phyloP scores from a whole-genome alignment of 192 early-diverging fungal genomes.

The Coemansia sp. region DNA sequence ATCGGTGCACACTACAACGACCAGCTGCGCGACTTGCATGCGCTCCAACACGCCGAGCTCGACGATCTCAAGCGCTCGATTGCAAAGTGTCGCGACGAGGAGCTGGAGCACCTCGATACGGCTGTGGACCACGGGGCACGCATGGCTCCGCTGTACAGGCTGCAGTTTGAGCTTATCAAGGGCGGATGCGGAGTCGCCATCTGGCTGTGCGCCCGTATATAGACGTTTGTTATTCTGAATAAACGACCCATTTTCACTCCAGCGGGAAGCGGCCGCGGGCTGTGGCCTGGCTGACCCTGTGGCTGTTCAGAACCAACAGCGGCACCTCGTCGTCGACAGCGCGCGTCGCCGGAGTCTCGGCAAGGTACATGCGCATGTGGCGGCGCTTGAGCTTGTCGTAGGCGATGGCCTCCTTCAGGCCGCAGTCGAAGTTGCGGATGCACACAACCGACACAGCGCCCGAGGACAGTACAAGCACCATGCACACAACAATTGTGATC shows the following conservation, averaged over 20 bases:
- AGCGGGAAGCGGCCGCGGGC: conserved; percentile 33
- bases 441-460: conserved; percentile 32
- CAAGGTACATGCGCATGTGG: conserved; percentile 30
- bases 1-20: conserved; percentile 97
- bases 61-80: conserved; percentile 62
- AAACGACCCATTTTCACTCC: conserved; percentile 14
- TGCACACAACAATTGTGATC: conserved; percentile 43
- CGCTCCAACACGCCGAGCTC: conserved; percentile 67
- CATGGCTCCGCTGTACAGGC: conserved; percentile 77
- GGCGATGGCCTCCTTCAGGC: conserved; percentile 48
- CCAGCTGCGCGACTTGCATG: conserved; percentile 81
- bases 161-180: conserved; percentile 74
- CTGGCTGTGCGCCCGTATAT: conserved; percentile 84
- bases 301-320: conserved; percentile 11
- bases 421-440: conserved; percentile 44
- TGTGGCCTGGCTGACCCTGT: not conserved
- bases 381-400: conserved; percentile 39
- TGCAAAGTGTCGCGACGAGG: conserved; percentile 88
- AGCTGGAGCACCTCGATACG: conserved; percentile 89
- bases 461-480: conserved; percentile 36
- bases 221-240: conserved; percentile 7
- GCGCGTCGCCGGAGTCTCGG: conserved; percentile 2
- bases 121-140: conserved; percentile 82
- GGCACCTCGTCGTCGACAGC: conserved; percentile 11
- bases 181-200: conserved; percentile 91